Base-by-base conservation (phyloP, 805 yeast species). In the Starmerella geochares region DNA sequence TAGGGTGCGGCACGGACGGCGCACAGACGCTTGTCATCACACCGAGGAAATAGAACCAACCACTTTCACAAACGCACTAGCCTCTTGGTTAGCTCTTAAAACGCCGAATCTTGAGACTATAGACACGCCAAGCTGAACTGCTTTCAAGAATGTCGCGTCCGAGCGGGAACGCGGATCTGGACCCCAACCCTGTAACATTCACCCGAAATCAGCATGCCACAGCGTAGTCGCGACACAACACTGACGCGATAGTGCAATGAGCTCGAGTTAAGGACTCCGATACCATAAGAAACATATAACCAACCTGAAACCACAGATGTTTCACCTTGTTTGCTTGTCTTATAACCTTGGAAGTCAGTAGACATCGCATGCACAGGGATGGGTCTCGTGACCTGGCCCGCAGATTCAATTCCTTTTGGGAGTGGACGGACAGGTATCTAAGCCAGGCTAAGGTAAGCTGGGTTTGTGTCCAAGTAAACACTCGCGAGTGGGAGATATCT, bases 361-460 rank as follows among this genome's bases (percentile, higher is more conserved):
- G 28, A n/a, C n/a, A n/a, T 16, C 37, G 9, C 37, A 17, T 17
- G 21, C 10, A 33, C 37, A 33, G 21, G 37, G 37, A 14, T 7
- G 21, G 21, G 21, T 13, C 44, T 32, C 32, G 32, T 40, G 44
- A 40, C 44, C 17, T 40, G 25, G 17, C 23, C 33, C 23, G 44
- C 44, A 40, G 32, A 19, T 40, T 27, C 17, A 40, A 40, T 40
- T 16, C 44, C 33, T 40, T 38, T 40, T 40, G 44, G 44, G 44
- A 40, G 33, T 16, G 23, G 14, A 4, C 44, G 16, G 32, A 27
- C 25, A n/a, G 44, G 33, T 40, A 40, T 40, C 44, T 40, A 40
- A 40, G 44, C 44, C 44, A 40, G 32, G 44, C 32, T 40, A 40
- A 40, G 44, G 44, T 40, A 40, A 40, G 44, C 44, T 25, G 44